Evolutionary conservation across 1,284 basidiomycete genomes (phyloP).

Genomic region (Grifola frondosa): DNA sequence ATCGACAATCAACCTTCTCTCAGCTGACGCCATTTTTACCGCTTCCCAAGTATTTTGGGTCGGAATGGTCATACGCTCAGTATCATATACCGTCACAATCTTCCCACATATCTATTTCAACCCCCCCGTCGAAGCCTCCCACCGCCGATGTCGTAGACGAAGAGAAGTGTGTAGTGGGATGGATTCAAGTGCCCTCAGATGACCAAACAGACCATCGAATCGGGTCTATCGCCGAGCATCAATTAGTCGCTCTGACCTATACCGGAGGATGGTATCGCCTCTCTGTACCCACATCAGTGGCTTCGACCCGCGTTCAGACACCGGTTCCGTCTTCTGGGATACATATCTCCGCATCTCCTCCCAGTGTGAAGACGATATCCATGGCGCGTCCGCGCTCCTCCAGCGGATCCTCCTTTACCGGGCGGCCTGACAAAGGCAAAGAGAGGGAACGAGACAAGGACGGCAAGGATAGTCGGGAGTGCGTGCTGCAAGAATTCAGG

Average conservation of each 20-base stretch:
- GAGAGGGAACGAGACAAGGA: conserved; percentile 59
- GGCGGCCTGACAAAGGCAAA: conserved; percentile 58
- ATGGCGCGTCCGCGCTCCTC: conserved; percentile 45
- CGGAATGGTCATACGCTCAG: conserved; percentile 91
- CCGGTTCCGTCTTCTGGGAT: too few species aligned
- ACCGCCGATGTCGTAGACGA: conserved; percentile 71
- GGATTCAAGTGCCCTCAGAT: conserved; percentile 63
- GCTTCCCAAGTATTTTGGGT: conserved; percentile 90
- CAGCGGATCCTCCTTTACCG: conserved; percentile 51
- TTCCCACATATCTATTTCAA: conserved; percentile 74
- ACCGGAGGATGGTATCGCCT: conserved; percentile 93
- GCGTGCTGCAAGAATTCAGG: conserved; percentile 72
- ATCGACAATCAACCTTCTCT: conserved; percentile 79
- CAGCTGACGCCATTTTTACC: conserved; percentile 75
- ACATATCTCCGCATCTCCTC: conserved; percentile 43
- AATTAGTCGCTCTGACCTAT: conserved; percentile 84
- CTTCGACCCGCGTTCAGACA: too few species aligned
- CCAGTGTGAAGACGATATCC: conserved; percentile 36
- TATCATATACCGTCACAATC: conserved; percentile 86
- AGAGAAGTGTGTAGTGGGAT: conserved; percentile 82
- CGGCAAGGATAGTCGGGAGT: conserved; percentile 60
- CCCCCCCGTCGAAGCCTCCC: conserved; percentile 52
- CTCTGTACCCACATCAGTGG: conserved; percentile 55
- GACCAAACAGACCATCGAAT: conserved; percentile 33
- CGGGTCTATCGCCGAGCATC: conserved; percentile 50